These are phyloP conservation scores for Starmerella asiatica DNA, from an alignment of 805 yeast genomes.

Conservation along the genomic window DNA sequence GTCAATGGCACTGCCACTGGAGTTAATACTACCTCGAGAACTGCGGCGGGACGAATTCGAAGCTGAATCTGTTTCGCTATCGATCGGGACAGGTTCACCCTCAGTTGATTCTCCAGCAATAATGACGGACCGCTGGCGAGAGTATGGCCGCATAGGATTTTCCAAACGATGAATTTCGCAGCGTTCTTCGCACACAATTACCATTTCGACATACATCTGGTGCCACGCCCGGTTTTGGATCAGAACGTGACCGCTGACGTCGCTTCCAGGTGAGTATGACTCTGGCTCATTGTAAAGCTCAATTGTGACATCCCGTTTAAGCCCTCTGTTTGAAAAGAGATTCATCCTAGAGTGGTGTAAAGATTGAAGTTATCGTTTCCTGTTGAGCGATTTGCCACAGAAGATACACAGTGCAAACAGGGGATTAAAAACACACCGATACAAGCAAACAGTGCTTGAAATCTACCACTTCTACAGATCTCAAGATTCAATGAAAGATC, in stretches of 20 bases:
- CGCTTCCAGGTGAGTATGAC: constrained; percentile 7
- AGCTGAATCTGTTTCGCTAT: background rate
- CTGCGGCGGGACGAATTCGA: background rate
- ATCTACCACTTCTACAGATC: no score
- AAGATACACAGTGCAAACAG: no score
- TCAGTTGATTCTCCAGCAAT: constrained; percentile 8
- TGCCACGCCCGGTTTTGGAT: constrained; percentile 5
- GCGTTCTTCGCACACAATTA: constrained; percentile 12
- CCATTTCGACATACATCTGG: constrained; percentile 8
- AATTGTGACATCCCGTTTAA: background rate
- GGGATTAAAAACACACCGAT: no score
- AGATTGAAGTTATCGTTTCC: no score
- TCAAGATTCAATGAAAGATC: no score
- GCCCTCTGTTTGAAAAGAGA: background rate
- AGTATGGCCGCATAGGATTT: background rate
- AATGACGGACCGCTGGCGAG: background rate
- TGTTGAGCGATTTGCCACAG: no score
- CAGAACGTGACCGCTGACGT: constrained; percentile 7
- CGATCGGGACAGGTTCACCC: constrained; percentile 3
- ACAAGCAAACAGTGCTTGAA: no score
- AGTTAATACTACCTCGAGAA: background rate
- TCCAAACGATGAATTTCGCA: constrained; percentile 6
- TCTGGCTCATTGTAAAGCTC: constrained; percentile 10
- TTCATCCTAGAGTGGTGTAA: no score
- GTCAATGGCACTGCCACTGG: background rate